Conservation (phyloP, 805 yeast species). For the Candida caryicola region DNA sequence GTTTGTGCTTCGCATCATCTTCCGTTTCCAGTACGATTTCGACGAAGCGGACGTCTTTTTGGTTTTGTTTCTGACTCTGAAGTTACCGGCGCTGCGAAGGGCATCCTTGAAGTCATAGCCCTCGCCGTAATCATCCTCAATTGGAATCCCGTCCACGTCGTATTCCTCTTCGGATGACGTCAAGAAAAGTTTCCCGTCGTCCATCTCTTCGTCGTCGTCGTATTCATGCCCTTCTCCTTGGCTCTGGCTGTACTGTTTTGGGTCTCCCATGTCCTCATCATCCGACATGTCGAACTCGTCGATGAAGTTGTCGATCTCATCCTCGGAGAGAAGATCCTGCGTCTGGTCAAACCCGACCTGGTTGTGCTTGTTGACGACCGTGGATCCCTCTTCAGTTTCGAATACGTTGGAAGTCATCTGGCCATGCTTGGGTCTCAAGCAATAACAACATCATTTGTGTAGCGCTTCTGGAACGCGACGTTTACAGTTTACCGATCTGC, state of each 20-base stretch:
- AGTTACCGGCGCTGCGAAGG: conserved; percentile 64
- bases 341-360: conserved; percentile 7
- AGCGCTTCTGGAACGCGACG: too few species aligned
- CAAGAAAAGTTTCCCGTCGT: conserved; percentile 16
- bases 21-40: conserved; percentile 37
- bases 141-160: conserved; percentile 24
- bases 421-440: too few species aligned
- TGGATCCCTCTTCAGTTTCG: conserved; percentile 15
- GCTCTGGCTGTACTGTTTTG: too few species aligned
- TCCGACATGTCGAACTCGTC: conserved; percentile 7
- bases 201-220: conserved; percentile 12
- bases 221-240: conserved; percentile 5
- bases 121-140: conserved; percentile 39
- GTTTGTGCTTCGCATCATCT: conserved; percentile 31
- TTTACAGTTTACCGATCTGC: too few species aligned
- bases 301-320: conserved; percentile 10
- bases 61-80: conserved; percentile 43
- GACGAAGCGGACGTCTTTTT: conserved; percentile 31
- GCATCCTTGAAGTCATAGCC: conserved; percentile 57
- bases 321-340: conserved; percentile 21
- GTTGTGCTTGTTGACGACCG: conserved; percentile 2
- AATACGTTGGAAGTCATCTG: conserved; percentile 22
- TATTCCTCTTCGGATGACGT: conserved; percentile 23
- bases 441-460: too few species aligned
- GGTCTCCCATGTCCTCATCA: conserved; percentile 10